phyloP scores from a whole-genome alignment of 2,329 filamentous ascomycete species.

The Leptosphaerulina australis region DNA sequence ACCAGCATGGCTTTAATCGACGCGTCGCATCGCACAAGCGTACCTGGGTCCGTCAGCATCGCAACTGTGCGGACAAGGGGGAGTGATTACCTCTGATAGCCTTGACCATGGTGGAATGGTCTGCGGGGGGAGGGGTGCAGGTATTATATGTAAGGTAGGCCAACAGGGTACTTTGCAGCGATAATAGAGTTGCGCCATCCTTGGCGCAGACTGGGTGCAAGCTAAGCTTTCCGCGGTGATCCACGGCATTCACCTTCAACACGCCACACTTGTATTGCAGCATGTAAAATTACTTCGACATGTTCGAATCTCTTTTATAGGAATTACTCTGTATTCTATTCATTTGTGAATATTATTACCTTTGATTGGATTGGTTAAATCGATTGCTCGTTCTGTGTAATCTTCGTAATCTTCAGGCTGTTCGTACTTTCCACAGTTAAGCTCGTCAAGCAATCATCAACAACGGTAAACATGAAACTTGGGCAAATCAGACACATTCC shows the following conservation, averaged over 20 bases:
- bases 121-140: conserved; percentile 9
- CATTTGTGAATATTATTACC: neutral
- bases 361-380: neutral
- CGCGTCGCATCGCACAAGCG: conserved; percentile 81
- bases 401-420: neutral
- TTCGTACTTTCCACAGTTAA: neutral
- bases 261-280: neutral
- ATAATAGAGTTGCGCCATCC: conserved; percentile 18
- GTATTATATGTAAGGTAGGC: conserved; percentile 15
- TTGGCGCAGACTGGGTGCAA: conserved; percentile 22
- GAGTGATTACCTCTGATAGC: conserved; percentile 59
- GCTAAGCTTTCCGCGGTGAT: conserved; percentile 13
- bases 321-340: neutral
- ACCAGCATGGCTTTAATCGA: conserved; percentile 86
- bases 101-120: conserved; percentile 57
- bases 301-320: neutral
- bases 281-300: neutral
- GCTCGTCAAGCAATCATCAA: neutral
- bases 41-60: conserved; percentile 54
- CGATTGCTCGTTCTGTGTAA: neutral
- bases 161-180: conserved; percentile 34
- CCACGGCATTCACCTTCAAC: neutral
- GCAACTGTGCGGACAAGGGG: neutral
- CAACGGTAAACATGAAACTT: neutral
- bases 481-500: neutral